These are phyloP conservation scores for rapeseed (Brassica napus) DNA, from an alignment of 345 rosid species.

Conservation along the genomic window DNA sequence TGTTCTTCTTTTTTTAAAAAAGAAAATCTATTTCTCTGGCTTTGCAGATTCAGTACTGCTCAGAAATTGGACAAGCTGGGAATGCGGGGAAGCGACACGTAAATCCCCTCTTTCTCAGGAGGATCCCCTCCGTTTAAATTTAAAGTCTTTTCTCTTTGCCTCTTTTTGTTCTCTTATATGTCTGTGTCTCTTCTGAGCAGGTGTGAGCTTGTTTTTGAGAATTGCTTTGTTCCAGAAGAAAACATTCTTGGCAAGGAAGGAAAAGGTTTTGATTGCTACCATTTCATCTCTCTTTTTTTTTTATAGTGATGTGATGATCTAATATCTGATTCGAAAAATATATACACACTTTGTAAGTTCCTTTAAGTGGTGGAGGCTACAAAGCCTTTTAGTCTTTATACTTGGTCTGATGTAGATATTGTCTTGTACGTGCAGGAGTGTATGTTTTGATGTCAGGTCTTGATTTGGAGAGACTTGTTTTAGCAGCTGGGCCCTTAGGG, in stretches of 20 bases:
- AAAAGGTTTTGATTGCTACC: constrained; percentile 61
- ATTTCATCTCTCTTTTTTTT: constrained; percentile 16
- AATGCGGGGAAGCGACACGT: constrained; percentile 99
- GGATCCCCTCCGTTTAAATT: constrained; percentile 21
- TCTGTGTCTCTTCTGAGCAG: constrained; percentile 47
- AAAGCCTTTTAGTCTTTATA: not conserved
- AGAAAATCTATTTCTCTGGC: not conserved
- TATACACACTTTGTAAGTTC: constrained; percentile 5
- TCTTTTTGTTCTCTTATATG: constrained; percentile 32
- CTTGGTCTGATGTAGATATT: constrained; percentile 11
- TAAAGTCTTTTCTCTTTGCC: constrained; percentile 7
- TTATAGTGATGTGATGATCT: not conserved
- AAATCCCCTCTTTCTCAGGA: constrained; percentile 32
- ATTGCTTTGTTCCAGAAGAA: constrained; percentile 85
- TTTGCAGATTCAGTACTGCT: constrained; percentile 88
- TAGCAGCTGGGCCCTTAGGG: constrained; percentile 91
- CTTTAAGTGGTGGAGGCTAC: not conserved
- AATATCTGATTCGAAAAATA: not conserved
- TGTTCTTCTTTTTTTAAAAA: not conserved
- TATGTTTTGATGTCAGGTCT: constrained; percentile 96
- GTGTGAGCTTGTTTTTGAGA: constrained; percentile 94
- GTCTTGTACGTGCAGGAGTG: constrained; percentile 57
- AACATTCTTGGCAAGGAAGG: constrained; percentile 89
- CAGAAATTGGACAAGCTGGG: constrained; percentile 97
- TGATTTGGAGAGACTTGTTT: constrained; percentile 92